phyloP scores from a whole-genome alignment of 2,329 filamentous ascomycete species.

The Penicillium nordicum region DNA sequence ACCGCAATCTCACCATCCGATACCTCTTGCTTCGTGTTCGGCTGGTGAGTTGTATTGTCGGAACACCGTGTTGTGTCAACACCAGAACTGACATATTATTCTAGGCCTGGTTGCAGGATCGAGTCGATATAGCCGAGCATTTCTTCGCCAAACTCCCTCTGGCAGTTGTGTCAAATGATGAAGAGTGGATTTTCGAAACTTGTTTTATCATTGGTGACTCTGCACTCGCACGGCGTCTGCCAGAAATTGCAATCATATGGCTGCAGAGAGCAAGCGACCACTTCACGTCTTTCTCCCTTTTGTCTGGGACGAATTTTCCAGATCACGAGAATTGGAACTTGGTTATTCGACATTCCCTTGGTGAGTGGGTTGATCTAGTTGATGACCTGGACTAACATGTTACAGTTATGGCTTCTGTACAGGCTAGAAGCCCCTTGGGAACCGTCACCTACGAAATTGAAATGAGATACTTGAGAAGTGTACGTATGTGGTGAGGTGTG shows the following conservation, averaged over 20 bases:
- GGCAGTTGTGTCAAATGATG: constrained; percentile 43
- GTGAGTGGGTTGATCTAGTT: constrained; percentile 38
- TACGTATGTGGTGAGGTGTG: constrained; percentile 48
- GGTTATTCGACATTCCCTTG: constrained; percentile 62
- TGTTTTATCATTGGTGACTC: constrained; percentile 70
- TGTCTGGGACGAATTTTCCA: constrained; percentile 49
- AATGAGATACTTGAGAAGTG: constrained; percentile 56
- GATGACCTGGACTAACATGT: constrained; percentile 2
- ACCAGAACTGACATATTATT: neutral
- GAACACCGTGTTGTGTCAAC: neutral
- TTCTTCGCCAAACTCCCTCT: constrained; percentile 63
- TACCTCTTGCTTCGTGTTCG: constrained; percentile 65
- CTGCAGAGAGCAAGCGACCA: constrained; percentile 63
- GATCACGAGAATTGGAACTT: constrained; percentile 63
- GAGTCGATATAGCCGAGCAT: constrained; percentile 73
- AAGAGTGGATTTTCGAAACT: constrained; percentile 59
- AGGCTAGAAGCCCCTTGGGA: constrained; percentile 42
- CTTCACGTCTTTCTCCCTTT: constrained; percentile 49
- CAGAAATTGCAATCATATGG: constrained; percentile 64
- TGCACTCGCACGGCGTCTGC: constrained; percentile 52
- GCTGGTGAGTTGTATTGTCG: constrained; percentile 52
- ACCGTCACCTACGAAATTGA: constrained; percentile 55
- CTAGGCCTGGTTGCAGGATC: constrained; percentile 72
- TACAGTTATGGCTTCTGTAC: constrained; percentile 29
- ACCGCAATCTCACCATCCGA: constrained; percentile 44